Evolutionary conservation across 495 filamentous ascomycete genomes (phyloP), one percentile per base, ranked within the genome.

Genomic region (Xylaria longipes): DNA sequence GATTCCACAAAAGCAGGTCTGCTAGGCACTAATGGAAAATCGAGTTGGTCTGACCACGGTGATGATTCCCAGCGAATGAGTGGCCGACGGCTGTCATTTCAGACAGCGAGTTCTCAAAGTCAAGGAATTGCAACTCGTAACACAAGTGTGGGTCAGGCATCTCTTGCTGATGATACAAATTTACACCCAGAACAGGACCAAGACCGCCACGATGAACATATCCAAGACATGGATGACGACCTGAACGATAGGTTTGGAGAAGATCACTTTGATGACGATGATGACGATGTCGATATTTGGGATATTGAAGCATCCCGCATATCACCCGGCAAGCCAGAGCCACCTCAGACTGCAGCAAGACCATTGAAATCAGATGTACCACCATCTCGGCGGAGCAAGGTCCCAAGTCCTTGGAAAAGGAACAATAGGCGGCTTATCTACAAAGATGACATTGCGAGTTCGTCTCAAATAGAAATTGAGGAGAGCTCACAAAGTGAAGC

Each of bases 391-490:
- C 77, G 82, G 70, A 77, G 70, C 54, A 84, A 82, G 71, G 73
- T 86, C 7, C 83, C 82, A 33, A 85, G 82, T 52, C 82, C 83
- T 0, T 85, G 83, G 82, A 82, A 76, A 58, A 81, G 82, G 63
- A 80, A 75, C 14, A 75, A 37, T 46, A 77, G 75, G 29, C 75
- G 76, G 27, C 73, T 79, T 6, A 73, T 78, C 50, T 81, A 78
- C 56, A 74, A 74, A 58, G 73, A 80, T 31, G 77, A 80, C 48
- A 72, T 77, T 69, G 74, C 74, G 48, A 79, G 56, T 50, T 72
- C 77, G 63, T 74, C 77, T 75, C 77, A 79, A 77, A 79, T 79
- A 79, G 75, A 77, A 43, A 77, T 79, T 76, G 77, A 75, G 72
- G 75, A 77, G 75, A 77, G 68, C 45, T 66, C 71, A 29, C 75